These are phyloP conservation scores for Talaromyces ruber DNA, from an alignment of 495 filamentous ascomycete genomes.

Conservation along the genomic window DNA sequence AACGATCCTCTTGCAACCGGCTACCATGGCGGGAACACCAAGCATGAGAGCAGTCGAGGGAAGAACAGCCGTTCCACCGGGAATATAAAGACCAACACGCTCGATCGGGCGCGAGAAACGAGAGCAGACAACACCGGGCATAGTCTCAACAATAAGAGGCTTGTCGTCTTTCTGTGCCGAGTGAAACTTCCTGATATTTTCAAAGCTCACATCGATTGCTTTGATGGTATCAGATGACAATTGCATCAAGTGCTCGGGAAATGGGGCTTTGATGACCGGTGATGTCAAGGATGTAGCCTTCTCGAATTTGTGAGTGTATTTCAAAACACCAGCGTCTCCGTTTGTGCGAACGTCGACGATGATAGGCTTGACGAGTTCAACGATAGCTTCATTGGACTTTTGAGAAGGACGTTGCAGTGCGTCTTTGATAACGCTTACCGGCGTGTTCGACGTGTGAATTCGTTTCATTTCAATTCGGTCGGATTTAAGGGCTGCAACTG, in stretches of 20 bases:
- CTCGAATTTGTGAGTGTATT: constrained; percentile 95
- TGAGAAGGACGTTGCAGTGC: constrained; percentile 84
- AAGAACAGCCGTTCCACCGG: constrained; percentile 90
- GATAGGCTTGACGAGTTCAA: constrained; percentile 83
- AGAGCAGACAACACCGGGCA: constrained; percentile 93
- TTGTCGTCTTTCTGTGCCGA: constrained; percentile 76
- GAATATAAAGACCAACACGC: constrained; percentile 88
- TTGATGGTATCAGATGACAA: constrained; percentile 70
- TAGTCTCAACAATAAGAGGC: constrained; percentile 79
- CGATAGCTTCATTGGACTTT: constrained; percentile 80
- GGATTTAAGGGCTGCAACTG: constrained; percentile 35
- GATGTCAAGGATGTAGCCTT: constrained; percentile 84
- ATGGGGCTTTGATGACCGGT: constrained; percentile 81
- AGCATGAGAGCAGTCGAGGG: constrained; percentile 97
- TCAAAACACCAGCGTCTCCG: constrained; percentile 80
- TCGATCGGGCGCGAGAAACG: constrained; percentile 91
- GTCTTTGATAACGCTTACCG: constrained; percentile 51
- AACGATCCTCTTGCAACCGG: constrained; percentile 93
- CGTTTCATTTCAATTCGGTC: constrained; percentile 76
- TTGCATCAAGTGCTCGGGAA: constrained; percentile 76
- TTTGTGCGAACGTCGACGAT: constrained; percentile 71
- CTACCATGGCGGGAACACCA: constrained; percentile 93
- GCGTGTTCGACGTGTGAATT: constrained; percentile 54
- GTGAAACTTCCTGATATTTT: constrained; percentile 93
- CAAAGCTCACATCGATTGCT: constrained; percentile 88